Evolutionary conservation across 1,139 yeast genomes (phyloP), one percentile per base, ranked within the genome.

Genomic region (Yamadazyma sp.): DNA sequence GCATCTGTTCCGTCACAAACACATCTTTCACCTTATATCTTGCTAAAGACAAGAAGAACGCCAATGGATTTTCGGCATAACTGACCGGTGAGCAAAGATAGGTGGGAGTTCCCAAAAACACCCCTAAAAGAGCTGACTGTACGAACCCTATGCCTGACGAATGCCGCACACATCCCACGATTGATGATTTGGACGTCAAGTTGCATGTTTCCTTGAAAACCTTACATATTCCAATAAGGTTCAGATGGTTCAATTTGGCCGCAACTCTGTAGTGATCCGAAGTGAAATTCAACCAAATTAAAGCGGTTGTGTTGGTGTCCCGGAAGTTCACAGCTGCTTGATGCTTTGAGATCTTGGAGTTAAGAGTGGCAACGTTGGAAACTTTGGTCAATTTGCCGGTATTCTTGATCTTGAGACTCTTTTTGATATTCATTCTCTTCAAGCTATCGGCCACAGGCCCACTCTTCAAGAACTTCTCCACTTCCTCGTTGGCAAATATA

Each of bases 151-250:
- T 64, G 0, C 97, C 97, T 2, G 78, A 64, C 0, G 89, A 78
- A 50, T 90, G 94, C 35, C 95, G 78, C 7, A 87, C 95, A 59
- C 96, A 82, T 0, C 96, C 96, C 31, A 92, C 73, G 9, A 92
- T 70, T 0, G 96, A 82, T 31, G 81, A 77, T 24, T 78, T 75
- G 31, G 86, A 76, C 8, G 82, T 76, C 64, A 92, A 70, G 49
- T 87, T 92, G 52, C 96, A 86, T 0, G 97, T 90, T 56, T 92
- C 97, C 52, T 92, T 92, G 54, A 89, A 78, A 11, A 87, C 85
- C 52, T 90, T 88, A 58, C 97, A 89, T 59, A 87, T 77, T 1
- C 89, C 83, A 54, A 92, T 62, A 11, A 92, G 67, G 32, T 79
- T 75, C 29, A 71, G 67, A 55, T 86, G 95, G 27, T 79, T 68